These are phyloP conservation scores for Colletotrichum sp. DNA, from an alignment of 2,329 filamentous ascomycete genomes.

Conservation along the genomic window DNA sequence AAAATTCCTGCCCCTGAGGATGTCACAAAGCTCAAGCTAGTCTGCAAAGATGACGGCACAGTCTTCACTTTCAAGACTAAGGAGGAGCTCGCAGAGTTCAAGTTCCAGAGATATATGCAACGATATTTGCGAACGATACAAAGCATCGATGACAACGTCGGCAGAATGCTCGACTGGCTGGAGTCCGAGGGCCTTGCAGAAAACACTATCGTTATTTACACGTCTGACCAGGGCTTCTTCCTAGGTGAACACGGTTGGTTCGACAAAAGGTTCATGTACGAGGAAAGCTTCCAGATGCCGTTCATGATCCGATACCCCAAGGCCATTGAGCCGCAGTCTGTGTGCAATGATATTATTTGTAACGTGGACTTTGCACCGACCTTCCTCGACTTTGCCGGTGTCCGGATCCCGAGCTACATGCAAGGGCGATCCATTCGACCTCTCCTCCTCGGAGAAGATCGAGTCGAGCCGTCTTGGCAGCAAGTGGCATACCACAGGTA, in stretches of 20 bases:
- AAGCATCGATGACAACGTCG: conserved; percentile 57
- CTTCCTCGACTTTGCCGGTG: conserved; percentile 49
- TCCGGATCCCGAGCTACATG: conserved; percentile 52
- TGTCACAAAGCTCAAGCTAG: conserved; percentile 30
- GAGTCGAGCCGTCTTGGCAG: conserved; percentile 47
- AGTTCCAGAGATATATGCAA: conserved; percentile 63
- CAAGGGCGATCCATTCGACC: conserved; percentile 50
- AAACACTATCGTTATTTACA: conserved; percentile 57
- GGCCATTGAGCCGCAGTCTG: conserved; percentile 39
- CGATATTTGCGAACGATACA: conserved; percentile 58
- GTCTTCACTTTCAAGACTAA: conserved; percentile 48
- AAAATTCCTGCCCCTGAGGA: conserved; percentile 27
- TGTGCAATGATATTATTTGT: conserved; percentile 53
- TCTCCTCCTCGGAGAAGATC: conserved; percentile 33
- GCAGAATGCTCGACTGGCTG: conserved; percentile 50
- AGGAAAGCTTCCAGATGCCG: conserved; percentile 63
- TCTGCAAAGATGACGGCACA: conserved; percentile 50
- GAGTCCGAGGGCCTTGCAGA: conserved; percentile 44
- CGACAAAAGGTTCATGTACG: conserved; percentile 64
- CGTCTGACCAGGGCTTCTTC: conserved; percentile 61
- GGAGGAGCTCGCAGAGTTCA: conserved; percentile 53
- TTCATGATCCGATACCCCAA: conserved; percentile 52
- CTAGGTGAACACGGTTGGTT: conserved; percentile 63
- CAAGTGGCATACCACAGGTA: conserved; percentile 60
- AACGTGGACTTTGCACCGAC: conserved; percentile 61